Percentiles rank a stretch among this genome's conserved stretches.
phyloP scores from a whole-genome alignment of 1,284 basidiomycete species.

The Apiotrichum siamense region DNA sequence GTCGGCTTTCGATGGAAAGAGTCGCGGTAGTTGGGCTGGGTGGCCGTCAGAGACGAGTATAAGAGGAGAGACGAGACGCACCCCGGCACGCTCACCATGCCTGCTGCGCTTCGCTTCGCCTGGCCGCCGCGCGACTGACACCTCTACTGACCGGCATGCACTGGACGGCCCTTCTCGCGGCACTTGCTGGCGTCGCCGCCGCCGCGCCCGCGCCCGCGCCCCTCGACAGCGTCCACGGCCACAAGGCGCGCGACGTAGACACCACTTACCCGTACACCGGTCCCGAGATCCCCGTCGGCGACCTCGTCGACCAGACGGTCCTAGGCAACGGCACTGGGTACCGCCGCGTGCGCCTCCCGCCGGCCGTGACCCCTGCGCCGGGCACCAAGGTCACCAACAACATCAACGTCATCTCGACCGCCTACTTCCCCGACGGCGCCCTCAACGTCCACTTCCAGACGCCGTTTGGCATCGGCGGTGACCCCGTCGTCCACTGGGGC shows the following conservation, averaged over 20 bases:
- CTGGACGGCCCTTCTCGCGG: background rate
- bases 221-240: background rate
- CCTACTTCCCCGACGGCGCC: conserved; percentile 25
- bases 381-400: conserved; percentile 27
- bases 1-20: too few species aligned
- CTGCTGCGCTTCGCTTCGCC: too few species aligned
- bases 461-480: conserved; percentile 26
- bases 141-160: background rate
- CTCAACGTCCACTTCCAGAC: conserved; percentile 36
- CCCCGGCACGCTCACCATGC: too few species aligned
- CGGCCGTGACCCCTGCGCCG: conserved; percentile 11
- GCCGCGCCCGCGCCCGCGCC: background rate
- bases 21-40: too few species aligned
- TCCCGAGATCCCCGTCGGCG: conserved; percentile 26
- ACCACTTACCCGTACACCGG: conserved; percentile 23
- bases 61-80: too few species aligned
- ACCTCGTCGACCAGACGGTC: conserved; percentile 24
- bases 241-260: conserved; percentile 13
- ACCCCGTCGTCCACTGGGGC: conserved; percentile 23
- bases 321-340: conserved; percentile 24
- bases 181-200: background rate
- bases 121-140: too few species aligned
- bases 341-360: conserved; percentile 21
- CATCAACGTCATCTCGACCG: conserved; percentile 32
- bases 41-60: too few species aligned